Base-by-base conservation (phyloP, 148 eudicot species). In the Limonium bicolor region DNA sequence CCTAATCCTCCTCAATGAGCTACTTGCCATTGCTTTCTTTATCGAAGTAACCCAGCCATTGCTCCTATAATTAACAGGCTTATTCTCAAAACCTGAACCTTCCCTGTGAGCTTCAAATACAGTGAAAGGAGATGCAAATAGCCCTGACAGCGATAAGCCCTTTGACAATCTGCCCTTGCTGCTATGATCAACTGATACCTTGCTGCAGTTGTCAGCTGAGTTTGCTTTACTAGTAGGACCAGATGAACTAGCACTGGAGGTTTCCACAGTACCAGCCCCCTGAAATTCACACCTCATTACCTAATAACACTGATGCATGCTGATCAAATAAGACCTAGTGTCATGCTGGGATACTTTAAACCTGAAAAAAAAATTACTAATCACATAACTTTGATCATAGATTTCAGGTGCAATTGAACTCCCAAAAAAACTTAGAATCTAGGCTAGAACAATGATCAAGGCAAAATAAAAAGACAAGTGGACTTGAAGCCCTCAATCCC, bases 1-100 rank as follows among this genome's bases (percentile, higher is more conserved):
- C 42, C 63, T 79, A 70, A 84, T 50, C 60, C 92, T 84, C 74
- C 87, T 74, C 70, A 90, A 75, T 59, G 87, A 74, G 41, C 82
- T 81, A 56, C 82, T 66, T 23, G 72, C 72, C 72, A 90, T 66
- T 24, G 80, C 55, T 56, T 82, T 77, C 72, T 64, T 90, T 60
- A 90, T 68, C 53, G 80, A 54, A 39, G 74, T 53, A 46, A 67
- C 71, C 93, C 85, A 90, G 20, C 82, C 76, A 69, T 84, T 55
- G 27, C 50, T 46, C 54, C 59, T 52, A 39, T 61, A 29, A 66
- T 60, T 14, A 39, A 29, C 19, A 33, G 42, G 69, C 55, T 72
- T 77, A 56, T 65, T 73, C 46, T 53, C 66, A 56, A 53, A 16
- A 39, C 46, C 31, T 35, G 62, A 43, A 7, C 50, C 53, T 63